Evolutionary conservation across 768 basidiomycete species (phyloP).

Genomic region (Chiua virens): DNA sequence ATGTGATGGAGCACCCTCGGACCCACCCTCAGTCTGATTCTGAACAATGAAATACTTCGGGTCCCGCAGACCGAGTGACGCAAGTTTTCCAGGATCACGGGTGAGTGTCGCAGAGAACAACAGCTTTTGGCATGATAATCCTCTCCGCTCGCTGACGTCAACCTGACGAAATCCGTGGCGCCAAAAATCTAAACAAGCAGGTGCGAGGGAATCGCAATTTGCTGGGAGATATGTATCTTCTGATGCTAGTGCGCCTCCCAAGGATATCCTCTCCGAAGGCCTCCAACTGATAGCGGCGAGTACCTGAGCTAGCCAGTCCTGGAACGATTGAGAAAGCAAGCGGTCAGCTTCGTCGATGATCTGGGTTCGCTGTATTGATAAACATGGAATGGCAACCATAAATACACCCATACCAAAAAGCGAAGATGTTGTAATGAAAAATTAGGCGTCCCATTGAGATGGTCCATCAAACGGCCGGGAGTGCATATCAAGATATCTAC

Average conservation of each 20-base stretch:
- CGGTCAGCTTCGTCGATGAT: constrained; percentile 98
- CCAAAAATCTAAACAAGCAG: constrained; percentile 46
- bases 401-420: constrained; percentile 69
- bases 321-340: constrained; percentile 92
- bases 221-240: constrained; percentile 4
- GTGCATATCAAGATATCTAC: constrained; percentile 95
- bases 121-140: constrained; percentile 85
- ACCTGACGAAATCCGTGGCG: constrained; percentile 32
- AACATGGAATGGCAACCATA: neutral
- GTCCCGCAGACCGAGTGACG: constrained; percentile 70
- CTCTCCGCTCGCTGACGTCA: constrained; percentile 57
- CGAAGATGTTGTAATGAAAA: constrained; percentile 93
- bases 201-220: constrained; percentile 52
- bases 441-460: constrained; percentile 82
- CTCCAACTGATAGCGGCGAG: constrained; percentile 66
- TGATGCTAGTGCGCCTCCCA: constrained; percentile 1
- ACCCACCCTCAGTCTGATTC: constrained; percentile 37
- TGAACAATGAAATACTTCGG: constrained; percentile 91
- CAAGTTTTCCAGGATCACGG: constrained; percentile 90
- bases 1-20: constrained; percentile 43
- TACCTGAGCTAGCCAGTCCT: constrained; percentile 90
- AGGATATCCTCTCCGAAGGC: constrained; percentile 6
- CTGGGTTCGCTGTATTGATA: constrained; percentile 38
- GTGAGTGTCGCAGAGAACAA: constrained; percentile 96
- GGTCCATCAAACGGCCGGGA: constrained; percentile 93